These are phyloP conservation scores for Trichoderma semiorbis DNA, from an alignment of 2,329 filamentous ascomycete species.

Conservation along the genomic window DNA sequence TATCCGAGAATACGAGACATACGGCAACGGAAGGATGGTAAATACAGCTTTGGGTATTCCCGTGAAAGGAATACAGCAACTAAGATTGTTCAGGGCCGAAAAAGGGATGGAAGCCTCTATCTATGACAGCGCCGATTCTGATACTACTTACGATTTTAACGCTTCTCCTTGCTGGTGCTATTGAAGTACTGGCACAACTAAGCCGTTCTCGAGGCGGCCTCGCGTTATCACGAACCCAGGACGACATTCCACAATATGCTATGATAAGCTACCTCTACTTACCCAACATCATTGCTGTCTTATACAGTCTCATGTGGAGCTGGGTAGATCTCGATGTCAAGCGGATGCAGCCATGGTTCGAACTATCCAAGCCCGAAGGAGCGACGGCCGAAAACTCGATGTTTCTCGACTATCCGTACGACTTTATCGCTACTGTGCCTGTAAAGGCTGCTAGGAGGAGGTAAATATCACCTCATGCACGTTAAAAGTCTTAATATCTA, in stretches of 20 bases:
- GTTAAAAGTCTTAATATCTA: not conserved
- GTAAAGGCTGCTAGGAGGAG: slow-evolving; percentile 28
- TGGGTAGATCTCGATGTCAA: slow-evolving; percentile 60
- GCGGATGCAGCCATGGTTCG: slow-evolving; percentile 57
- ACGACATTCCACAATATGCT: slow-evolving; percentile 34
- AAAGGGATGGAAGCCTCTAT: not conserved
- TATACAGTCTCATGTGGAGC: slow-evolving; percentile 55
- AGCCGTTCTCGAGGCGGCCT: slow-evolving; percentile 42
- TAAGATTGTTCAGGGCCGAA: too few species aligned
- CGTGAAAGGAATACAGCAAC: too few species aligned
- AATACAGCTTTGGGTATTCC: not conserved
- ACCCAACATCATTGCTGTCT: slow-evolving; percentile 51
- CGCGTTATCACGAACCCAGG: slow-evolving; percentile 22
- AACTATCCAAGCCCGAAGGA: slow-evolving; percentile 47
- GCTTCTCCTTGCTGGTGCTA: not conserved
- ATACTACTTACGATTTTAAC: not conserved
- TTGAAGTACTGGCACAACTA: slow-evolving; percentile 26
- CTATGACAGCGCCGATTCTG: not conserved
- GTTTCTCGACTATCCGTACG: slow-evolving; percentile 50
- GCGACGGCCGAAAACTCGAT: slow-evolving; percentile 45
- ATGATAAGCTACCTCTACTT: slow-evolving; percentile 47
- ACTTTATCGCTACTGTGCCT: slow-evolving; percentile 34
- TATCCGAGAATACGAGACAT: not conserved
- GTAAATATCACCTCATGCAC: slow-evolving; percentile 1
- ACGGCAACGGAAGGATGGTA: not conserved